A percentile compares a stretch with the other conserved stretches of the same genome.
phyloP scores from a whole-genome alignment of 192 early-diverging fungal species.

The Coemansia biformis region DNA sequence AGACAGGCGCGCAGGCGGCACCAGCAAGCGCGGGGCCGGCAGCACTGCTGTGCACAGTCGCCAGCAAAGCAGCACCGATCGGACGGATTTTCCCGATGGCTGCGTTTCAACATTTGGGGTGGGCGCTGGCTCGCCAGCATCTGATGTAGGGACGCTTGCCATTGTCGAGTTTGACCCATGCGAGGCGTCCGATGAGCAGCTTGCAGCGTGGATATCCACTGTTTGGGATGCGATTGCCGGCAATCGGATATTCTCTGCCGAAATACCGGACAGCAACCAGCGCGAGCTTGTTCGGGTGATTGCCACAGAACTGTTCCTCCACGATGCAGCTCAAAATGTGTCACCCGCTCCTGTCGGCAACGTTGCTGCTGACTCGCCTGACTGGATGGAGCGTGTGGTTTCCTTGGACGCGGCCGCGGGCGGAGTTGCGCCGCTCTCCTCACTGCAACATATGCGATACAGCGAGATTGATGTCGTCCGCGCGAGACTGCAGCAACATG shows the following conservation, averaged over 20 bases:
- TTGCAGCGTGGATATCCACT: slow-evolving; percentile 23
- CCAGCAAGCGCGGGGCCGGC: background rate
- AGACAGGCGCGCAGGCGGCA: background rate
- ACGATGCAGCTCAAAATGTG: slow-evolving; percentile 1
- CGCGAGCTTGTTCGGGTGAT: slow-evolving; percentile 28
- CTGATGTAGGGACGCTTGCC: background rate
- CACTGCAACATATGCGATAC: slow-evolving; percentile 17
- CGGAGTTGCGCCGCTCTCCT: slow-evolving; percentile 8
- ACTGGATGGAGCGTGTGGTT: slow-evolving; percentile 8
- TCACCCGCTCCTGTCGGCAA: no score
- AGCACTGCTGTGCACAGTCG: no score
- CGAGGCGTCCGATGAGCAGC: slow-evolving; percentile 25
- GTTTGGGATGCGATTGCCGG: slow-evolving; percentile 27
- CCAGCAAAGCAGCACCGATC: no score
- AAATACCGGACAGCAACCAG: slow-evolving; percentile 18
- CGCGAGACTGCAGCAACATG: slow-evolving; percentile 4
- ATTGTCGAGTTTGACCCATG: slow-evolving; percentile 30
- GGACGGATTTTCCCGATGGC: no score
- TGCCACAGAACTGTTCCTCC: slow-evolving; percentile 20
- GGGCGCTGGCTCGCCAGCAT: background rate
- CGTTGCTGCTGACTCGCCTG: no score
- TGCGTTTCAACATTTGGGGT: slow-evolving; percentile 5
- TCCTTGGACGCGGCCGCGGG: background rate
- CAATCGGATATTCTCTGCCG: slow-evolving; percentile 1
- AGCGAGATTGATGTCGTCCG: slow-evolving; percentile 29